A percentile compares a stretch with the other conserved stretches of the same genome.
phyloP scores from a whole-genome alignment of 2,329 filamentous ascomycete species.

The Pyrenophora graminea region DNA sequence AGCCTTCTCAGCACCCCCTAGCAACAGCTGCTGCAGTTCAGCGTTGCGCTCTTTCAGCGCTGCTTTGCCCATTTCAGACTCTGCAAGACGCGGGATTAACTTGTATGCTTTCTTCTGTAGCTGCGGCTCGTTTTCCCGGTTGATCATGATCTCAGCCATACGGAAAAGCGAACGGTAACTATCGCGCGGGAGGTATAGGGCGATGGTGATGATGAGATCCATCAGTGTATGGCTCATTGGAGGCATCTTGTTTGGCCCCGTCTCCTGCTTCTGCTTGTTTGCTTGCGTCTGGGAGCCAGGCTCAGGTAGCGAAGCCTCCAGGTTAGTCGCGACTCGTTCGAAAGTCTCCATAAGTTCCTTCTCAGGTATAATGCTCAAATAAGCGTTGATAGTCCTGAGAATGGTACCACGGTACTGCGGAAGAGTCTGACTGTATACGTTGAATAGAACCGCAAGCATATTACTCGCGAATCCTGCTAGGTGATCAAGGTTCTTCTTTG shows the following conservation, averaged over 20 bases:
- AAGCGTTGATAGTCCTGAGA: slow-evolving; percentile 91
- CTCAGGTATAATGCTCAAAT: slow-evolving; percentile 82
- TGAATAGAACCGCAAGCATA: slow-evolving; percentile 94
- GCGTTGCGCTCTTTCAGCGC: slow-evolving; percentile 75
- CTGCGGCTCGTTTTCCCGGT: slow-evolving; percentile 82
- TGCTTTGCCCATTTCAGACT: slow-evolving; percentile 74
- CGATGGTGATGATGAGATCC: slow-evolving; percentile 95
- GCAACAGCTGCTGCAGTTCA: slow-evolving; percentile 81
- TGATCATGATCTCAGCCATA: slow-evolving; percentile 81
- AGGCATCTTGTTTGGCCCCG: slow-evolving; percentile 74
- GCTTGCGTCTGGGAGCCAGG: slow-evolving; percentile 66
- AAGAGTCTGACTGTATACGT: slow-evolving; percentile 95
- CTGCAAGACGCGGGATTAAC: slow-evolving; percentile 85
- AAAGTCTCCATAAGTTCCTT: slow-evolving; percentile 31
- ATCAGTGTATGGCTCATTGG: slow-evolving; percentile 93
- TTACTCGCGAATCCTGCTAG: slow-evolving; percentile 81
- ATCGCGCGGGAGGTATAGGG: slow-evolving; percentile 84
- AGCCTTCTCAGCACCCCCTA: slow-evolving; percentile 80
- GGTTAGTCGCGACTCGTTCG: slow-evolving; percentile 23
- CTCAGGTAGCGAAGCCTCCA: slow-evolving; percentile 15
- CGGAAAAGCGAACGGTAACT: slow-evolving; percentile 85
- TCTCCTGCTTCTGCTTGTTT: slow-evolving; percentile 64
- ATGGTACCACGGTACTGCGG: slow-evolving; percentile 91
- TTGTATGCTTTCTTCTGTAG: slow-evolving; percentile 99
- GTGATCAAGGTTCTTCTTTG: slow-evolving; percentile 79